These are phyloP conservation scores for Euphorbia schlechtendalii DNA, from an alignment of 441 rosid species.

Conservation along the genomic window DNA sequence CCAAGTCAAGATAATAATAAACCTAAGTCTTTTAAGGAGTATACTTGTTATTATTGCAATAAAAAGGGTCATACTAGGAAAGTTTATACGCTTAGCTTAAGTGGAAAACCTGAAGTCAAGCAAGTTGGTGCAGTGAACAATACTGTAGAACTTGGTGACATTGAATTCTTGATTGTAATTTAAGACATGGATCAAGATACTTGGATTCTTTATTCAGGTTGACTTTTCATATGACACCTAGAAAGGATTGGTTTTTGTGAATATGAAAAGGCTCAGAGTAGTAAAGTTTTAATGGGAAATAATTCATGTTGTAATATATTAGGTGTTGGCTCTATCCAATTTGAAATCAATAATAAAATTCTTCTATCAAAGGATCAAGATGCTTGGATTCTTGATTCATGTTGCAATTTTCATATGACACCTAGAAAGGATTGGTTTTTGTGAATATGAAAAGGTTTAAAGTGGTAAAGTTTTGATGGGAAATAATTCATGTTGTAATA, in stretches of 20 bases:
- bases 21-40: too few relatives aligned
- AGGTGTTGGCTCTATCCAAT: too few relatives aligned
- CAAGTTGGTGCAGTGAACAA: too few relatives aligned
- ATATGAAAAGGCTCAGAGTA: not conserved
- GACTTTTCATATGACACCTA: not conserved
- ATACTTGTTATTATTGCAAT: too few relatives aligned
- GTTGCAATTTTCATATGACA: not conserved
- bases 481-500: not conserved
- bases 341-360: too few relatives aligned
- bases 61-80: too few relatives aligned
- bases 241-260: not conserved
- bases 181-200: not conserved
- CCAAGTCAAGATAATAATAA: too few relatives aligned
- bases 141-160: not conserved
- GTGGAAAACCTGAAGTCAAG: too few relatives aligned
- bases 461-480: not conserved
- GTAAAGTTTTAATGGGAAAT: not conserved
- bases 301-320: not conserved
- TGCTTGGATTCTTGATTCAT: not conserved
- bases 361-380: not conserved
- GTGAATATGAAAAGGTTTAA: not conserved
- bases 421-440: not conserved
- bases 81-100: too few relatives aligned
- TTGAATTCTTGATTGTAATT: too few relatives aligned
- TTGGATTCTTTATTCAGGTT: not conserved